These are phyloP conservation scores for Rhodamnia argentea DNA, from an alignment of 345 rosid species.

Conservation along the genomic window DNA sequence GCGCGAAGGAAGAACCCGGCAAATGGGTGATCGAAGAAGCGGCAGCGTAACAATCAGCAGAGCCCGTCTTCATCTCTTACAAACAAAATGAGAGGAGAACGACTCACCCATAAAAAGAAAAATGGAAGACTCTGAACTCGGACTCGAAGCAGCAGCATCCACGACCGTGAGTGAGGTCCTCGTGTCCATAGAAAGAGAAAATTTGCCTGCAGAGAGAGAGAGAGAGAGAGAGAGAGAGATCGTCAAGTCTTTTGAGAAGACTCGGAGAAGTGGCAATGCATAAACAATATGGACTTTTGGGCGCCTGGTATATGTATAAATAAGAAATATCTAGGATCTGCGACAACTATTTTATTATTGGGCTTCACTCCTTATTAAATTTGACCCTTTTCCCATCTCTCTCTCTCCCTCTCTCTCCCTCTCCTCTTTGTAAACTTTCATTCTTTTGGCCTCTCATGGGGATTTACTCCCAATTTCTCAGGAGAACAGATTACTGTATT, in stretches of 20 bases:
- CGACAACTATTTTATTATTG: not conserved
- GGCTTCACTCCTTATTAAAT: not conserved
- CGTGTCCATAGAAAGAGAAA: not conserved
- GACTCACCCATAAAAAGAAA: not conserved
- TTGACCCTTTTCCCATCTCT: not conserved
- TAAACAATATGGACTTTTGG: not conserved
- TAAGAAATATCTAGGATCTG: not conserved
- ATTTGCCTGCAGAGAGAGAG: not conserved
- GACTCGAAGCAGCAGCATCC: not conserved
- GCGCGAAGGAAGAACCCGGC: not conserved
- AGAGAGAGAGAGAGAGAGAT: not conserved
- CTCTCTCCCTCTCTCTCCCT: not conserved
- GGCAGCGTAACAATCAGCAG: not conserved
- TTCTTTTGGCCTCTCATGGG: not conserved
- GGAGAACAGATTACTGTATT: not conserved
- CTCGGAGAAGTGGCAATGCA: not conserved
- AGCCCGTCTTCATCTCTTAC: not conserved
- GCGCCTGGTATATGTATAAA: not conserved
- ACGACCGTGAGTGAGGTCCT: not conserved
- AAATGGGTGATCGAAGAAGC: not conserved
- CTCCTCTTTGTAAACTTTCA: not conserved
- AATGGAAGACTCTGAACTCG: not conserved
- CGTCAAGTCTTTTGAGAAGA: not conserved
- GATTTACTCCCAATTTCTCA: not conserved
- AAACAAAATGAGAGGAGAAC: not conserved